Conservation (phyloP, 179 eudicot genomes). For the Nepenthes alata region DNA sequence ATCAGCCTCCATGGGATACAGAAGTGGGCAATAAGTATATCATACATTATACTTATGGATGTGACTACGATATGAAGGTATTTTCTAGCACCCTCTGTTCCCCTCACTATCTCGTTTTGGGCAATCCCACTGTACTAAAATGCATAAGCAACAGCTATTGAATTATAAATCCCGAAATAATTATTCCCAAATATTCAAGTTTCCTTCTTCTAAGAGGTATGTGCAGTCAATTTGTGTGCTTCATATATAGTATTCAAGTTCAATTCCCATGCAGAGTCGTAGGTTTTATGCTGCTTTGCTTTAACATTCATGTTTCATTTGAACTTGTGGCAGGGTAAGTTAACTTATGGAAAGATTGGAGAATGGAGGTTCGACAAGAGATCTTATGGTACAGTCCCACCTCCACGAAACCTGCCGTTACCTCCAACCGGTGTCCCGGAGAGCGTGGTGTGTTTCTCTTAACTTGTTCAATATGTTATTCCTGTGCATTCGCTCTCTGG, state of each 20-base stretch:
- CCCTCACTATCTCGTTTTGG: too few relatives aligned
- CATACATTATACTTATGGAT: conserved; percentile 94
- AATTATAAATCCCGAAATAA: too few relatives aligned
- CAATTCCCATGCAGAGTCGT: too few relatives aligned
- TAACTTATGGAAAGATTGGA: conserved; percentile 91
- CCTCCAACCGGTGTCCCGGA: conserved; percentile 97
- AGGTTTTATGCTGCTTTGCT: neutral
- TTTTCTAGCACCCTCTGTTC: neutral
- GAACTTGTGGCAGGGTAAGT: conserved; percentile 41
- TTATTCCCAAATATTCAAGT: too few relatives aligned
- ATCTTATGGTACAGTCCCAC: conserved; percentile 51
- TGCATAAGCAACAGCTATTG: too few relatives aligned
- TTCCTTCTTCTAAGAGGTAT: too few relatives aligned
- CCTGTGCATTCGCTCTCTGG: neutral
- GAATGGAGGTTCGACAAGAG: conserved; percentile 99
- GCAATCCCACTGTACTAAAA: too few relatives aligned
- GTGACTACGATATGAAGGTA: conserved; percentile 93
- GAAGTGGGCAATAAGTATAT: conserved; percentile 61
- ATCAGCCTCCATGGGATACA: conserved; percentile 97
- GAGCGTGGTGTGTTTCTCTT: conserved; percentile 70
- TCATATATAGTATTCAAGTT: too few relatives aligned
- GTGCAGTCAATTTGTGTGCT: too few relatives aligned
- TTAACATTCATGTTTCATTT: neutral
- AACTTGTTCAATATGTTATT: neutral
- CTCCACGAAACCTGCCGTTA: conserved; percentile 79